phyloP scores from a whole-genome alignment of 768 basidiomycete genomes.

The Lanmaoa rubissima region DNA sequence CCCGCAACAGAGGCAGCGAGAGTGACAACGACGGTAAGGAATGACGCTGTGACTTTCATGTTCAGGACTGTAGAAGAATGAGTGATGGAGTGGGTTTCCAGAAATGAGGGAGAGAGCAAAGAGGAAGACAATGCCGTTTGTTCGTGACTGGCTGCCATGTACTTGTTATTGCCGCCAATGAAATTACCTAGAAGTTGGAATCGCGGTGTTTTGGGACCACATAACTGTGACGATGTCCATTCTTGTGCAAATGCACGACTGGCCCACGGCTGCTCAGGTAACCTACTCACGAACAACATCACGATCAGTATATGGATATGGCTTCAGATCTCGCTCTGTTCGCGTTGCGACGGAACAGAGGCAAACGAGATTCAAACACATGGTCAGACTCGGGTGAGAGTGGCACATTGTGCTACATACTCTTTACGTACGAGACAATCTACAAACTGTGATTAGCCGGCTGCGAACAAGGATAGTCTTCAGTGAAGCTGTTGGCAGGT shows the following conservation, averaged over 20 bases:
- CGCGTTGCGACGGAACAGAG: neutral
- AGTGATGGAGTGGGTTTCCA: neutral
- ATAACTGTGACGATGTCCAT: neutral
- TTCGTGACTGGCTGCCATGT: neutral
- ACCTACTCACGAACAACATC: neutral
- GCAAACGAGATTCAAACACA: neutral
- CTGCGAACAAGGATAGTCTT: neutral
- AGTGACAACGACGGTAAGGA: neutral
- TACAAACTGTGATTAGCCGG: too few species aligned
- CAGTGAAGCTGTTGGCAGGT: neutral
- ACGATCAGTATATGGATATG: neutral
- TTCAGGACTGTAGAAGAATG: neutral
- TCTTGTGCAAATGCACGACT: neutral
- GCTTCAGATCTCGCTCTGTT: neutral
- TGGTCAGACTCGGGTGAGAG: neutral
- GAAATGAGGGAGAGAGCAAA: neutral
- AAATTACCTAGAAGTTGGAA: slow-evolving; percentile 1
- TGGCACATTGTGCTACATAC: neutral
- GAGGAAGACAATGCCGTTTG: neutral
- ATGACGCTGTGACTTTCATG: neutral
- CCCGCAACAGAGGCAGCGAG: neutral
- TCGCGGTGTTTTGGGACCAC: neutral
- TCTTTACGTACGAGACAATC: neutral
- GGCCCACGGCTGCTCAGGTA: too few species aligned
- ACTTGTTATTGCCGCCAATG: neutral